Base-by-base conservation (phyloP, 2,329 filamentous ascomycete species). In the Dryadomyces quercus-mongolicae region DNA sequence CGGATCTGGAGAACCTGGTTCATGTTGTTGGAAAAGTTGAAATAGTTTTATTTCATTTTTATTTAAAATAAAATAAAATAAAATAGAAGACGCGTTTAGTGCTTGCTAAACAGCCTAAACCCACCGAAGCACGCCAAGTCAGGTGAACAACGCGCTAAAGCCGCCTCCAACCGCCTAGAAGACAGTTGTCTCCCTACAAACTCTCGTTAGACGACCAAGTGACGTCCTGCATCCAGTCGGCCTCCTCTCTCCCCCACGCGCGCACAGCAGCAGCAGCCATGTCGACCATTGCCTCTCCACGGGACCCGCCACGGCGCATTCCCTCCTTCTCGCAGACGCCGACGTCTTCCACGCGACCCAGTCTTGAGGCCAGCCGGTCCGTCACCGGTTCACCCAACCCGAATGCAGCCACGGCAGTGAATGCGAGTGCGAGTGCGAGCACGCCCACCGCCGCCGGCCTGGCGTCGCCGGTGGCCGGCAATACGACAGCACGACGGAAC, bases 281-380 rank as follows among this genome's bases (percentile, higher is more conserved):
- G 81, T 83, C 81, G 9, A 83, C 81, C 45, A 85, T 85, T 58
- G 80, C 81, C 44, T 76, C 78, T 10, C 81, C 81, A 22, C 77
- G 81, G 56, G 80, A 84, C 44, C 71, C 75, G 45, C 62, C 84
- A 71, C 72, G 82, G 63, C 71, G 80, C 63, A 66, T 81, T 64
- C 65, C 73, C 71, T 75, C 75, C 13, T 20, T 44, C 42, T 66
- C 68, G 13, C 57, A 57, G 8, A 85, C 85, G 4, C 86, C 88
- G 1, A 85, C 84, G 7, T 86, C 85, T 43, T 93, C 89, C 38
- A 77, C 80, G 42, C 86, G 88, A 13, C 84, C 86, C 5, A 91
- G 86, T 40, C 74, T 87, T 67, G 86, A 91, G 61, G 71, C 71
- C 55, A 71, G 76, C 16, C 80, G 79, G 54, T 88, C 84, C 56